Evolutionary conservation across 495 filamentous ascomycete genomes (phyloP).

Genomic region (Gamarada debralockiae): DNA sequence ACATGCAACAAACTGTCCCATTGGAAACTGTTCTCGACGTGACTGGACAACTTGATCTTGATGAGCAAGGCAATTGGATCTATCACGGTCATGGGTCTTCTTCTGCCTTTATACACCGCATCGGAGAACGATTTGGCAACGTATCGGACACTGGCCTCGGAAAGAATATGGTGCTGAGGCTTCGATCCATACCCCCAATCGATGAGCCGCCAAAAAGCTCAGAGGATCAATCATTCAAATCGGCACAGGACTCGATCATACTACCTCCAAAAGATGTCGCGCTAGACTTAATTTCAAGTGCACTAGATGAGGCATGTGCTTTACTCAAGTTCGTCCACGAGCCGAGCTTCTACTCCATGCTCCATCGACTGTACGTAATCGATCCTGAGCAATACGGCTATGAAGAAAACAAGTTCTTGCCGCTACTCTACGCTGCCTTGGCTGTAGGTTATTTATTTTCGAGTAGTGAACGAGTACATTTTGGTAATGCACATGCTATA

Average conservation of each 20-base stretch:
- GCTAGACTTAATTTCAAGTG: constrained; percentile 52
- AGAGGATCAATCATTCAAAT: constrained; percentile 37
- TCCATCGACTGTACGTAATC: constrained; percentile 62
- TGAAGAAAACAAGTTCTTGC: constrained; percentile 64
- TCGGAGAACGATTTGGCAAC: constrained; percentile 63
- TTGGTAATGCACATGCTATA: constrained; percentile 60
- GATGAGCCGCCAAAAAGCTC: constrained; percentile 34
- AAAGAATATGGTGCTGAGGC: constrained; percentile 14
- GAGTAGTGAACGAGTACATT: constrained; percentile 27
- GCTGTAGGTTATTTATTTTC: constrained; percentile 65
- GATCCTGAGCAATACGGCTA: constrained; percentile 56
- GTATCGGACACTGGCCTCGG: constrained; percentile 32
- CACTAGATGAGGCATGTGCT: constrained; percentile 62
- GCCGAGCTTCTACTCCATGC: constrained; percentile 58
- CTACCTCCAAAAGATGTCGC: constrained; percentile 57
- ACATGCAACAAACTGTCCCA: constrained; percentile 47
- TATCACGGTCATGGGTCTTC: constrained; percentile 76
- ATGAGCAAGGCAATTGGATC: constrained; percentile 67
- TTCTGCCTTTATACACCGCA: constrained; percentile 59
- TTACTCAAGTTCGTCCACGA: constrained; percentile 67
- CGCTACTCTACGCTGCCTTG: constrained; percentile 63
- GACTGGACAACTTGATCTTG: constrained; percentile 65
- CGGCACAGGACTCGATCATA: constrained; percentile 36
- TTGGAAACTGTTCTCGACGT: constrained; percentile 74
- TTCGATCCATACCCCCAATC: constrained; percentile 47